Percentiles rank a stretch among this genome's conserved stretches.
Evolutionary conservation across 2,329 filamentous ascomycete genomes (phyloP).

Genomic region (Aspergillus sp.): DNA sequence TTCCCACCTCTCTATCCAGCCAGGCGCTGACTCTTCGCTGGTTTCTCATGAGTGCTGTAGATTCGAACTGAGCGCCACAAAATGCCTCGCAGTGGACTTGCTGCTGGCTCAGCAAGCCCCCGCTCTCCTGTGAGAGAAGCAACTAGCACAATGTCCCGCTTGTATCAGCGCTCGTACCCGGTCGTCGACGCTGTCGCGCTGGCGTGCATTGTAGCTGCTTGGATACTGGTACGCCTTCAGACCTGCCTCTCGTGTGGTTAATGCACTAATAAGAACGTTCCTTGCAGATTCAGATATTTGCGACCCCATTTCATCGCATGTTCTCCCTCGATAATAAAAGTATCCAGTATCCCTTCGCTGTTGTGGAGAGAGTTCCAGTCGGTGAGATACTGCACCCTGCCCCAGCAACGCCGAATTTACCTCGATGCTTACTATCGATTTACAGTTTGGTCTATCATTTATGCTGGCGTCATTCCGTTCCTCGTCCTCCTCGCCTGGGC

Average conservation of each 20-base stretch:
- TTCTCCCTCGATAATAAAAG: slow-evolving; percentile 83
- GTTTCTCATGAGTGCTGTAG: slow-evolving; percentile 12
- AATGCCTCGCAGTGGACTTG: slow-evolving; percentile 33
- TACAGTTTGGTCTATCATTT: slow-evolving; percentile 70
- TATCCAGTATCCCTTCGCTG: slow-evolving; percentile 84
- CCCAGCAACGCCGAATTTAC: not conserved
- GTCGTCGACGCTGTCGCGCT: slow-evolving; percentile 85
- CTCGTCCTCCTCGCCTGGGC: slow-evolving; percentile 67
- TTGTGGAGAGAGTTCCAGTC: slow-evolving; percentile 79
- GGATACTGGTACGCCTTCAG: slow-evolving; percentile 41
- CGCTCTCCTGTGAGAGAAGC: slow-evolving; percentile 38
- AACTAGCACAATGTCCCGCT: slow-evolving; percentile 51
- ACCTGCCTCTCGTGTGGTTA: not conserved
- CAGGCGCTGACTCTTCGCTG: not conserved
- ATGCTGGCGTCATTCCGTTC: slow-evolving; percentile 73
- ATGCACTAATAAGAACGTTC: not conserved
- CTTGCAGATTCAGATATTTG: slow-evolving; percentile 63
- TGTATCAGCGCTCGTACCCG: slow-evolving; percentile 73
- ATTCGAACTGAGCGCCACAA: slow-evolving; percentile 6
- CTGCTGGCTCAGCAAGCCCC: slow-evolving; percentile 27
- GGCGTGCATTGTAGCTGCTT: slow-evolving; percentile 66
- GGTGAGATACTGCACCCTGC: slow-evolving; percentile 50
- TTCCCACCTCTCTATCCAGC: not conserved
- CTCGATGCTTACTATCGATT: slow-evolving; percentile 8
- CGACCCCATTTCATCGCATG: slow-evolving; percentile 90